Evolutionary conservation across 225 moss, liverwort and hornwort species (phyloP).

Genomic region (Marchantia paleacea): DNA sequence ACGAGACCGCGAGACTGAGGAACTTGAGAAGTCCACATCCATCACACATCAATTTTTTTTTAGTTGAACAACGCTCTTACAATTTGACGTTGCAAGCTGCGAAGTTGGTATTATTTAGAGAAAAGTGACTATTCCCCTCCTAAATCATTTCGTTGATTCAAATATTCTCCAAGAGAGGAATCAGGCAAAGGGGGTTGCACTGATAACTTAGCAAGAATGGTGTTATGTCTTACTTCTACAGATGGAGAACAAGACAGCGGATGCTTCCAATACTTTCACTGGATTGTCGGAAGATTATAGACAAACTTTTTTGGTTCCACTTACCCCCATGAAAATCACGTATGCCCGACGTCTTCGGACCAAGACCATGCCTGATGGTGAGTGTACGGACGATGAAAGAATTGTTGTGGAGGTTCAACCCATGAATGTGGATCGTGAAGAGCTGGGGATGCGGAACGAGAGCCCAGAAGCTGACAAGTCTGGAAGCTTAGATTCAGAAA

Average conservation of each 20-base stretch:
- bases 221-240: neutral
- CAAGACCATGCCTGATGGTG: slow-evolving; percentile 18
- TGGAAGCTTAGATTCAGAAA: slow-evolving; percentile 9
- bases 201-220: neutral
- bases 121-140: too few relatives aligned
- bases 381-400: slow-evolving; percentile 28
- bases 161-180: too few relatives aligned
- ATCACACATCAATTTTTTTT: too few relatives aligned
- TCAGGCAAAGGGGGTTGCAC: too few relatives aligned
- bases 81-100: too few relatives aligned
- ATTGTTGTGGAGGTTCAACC: slow-evolving; percentile 31
- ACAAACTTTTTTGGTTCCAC: neutral
- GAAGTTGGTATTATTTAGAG: too few relatives aligned
- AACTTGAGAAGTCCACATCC: too few relatives aligned
- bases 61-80: too few relatives aligned
- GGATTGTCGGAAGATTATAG: slow-evolving; percentile 1
- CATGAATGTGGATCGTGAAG: neutral
- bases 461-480: neutral
- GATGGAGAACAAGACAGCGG: slow-evolving; percentile 2
- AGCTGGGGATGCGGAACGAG: neutral
- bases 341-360: slow-evolving; percentile 26
- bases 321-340: slow-evolving; percentile 36
- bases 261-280: neutral
- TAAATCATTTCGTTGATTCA: too few relatives aligned
- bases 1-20: too few relatives aligned